A percentile compares a stretch with the other conserved stretches of the same genome.
Conservation (phyloP, 345 rosid species). For the Pistacia vera region DNA sequence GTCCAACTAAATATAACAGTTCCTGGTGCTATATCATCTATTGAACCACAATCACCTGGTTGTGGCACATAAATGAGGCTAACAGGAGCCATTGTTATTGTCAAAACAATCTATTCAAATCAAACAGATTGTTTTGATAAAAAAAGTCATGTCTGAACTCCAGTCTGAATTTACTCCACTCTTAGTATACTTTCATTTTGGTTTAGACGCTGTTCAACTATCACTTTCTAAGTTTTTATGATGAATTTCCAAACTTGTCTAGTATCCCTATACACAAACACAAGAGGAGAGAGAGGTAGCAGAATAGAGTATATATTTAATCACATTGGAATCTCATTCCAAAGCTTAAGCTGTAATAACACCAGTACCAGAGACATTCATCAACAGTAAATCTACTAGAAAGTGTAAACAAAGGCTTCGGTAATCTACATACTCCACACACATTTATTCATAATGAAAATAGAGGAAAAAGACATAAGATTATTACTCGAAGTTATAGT, state of each 20-base stretch:
- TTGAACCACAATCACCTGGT: neutral
- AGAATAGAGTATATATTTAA: neutral
- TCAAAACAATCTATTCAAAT: neutral
- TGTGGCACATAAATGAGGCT: neutral
- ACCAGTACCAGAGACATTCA: neutral
- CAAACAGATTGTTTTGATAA: neutral
- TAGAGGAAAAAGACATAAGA: neutral
- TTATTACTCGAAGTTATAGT: conserved; percentile 66
- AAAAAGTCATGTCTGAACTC: neutral
- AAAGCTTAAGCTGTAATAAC: neutral
- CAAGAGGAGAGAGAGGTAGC: neutral
- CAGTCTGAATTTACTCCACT: neutral
- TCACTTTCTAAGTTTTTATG: neutral
- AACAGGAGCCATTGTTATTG: neutral
- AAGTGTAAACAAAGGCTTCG: neutral
- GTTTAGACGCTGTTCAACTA: neutral
- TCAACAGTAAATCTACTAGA: neutral
- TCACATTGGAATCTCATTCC: neutral
- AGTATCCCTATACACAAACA: neutral
- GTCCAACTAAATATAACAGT: neutral
- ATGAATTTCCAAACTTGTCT: neutral
- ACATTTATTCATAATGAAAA: neutral
- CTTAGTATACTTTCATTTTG: neutral
- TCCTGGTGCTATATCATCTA: neutral
- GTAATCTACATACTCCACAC: conserved; percentile 5